phyloP scores from a whole-genome alignment of 805 yeast genomes.

The Vanderwaltozyma tropicalis region DNA sequence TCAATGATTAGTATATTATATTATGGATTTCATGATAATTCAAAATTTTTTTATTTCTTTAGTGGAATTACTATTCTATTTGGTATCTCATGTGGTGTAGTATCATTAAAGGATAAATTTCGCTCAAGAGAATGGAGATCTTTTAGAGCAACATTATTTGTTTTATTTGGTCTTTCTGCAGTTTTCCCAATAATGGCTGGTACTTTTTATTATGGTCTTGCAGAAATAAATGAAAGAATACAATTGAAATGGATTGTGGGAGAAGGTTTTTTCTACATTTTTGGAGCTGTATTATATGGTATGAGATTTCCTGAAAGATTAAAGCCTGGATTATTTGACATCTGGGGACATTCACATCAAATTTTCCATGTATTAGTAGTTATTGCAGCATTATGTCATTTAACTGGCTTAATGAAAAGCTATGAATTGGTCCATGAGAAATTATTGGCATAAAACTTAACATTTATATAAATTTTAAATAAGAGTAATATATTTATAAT shows the following conservation, averaged over 20 bases:
- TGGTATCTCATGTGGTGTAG: conserved; percentile 51
- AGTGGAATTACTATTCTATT: conserved; percentile 38
- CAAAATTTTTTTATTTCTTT: conserved; percentile 30
- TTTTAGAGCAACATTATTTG: conserved; percentile 67
- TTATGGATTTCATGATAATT: conserved; percentile 40
- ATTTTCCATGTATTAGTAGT: conserved; percentile 73
- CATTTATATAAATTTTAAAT: too few species aligned
- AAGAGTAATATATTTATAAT: too few species aligned
- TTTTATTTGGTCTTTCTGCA: conserved; percentile 71
- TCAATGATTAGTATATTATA: conserved; percentile 45
- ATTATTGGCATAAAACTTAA: not conserved
- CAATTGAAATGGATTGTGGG: conserved; percentile 50
- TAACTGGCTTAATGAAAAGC: conserved; percentile 48
- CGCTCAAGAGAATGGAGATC: conserved; percentile 66
- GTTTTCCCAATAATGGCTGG: conserved; percentile 59
- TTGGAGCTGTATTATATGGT: conserved; percentile 76
- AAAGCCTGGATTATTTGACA: conserved; percentile 53
- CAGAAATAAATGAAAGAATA: conserved; percentile 39
- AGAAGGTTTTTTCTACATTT: conserved; percentile 67
- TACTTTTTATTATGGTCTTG: conserved; percentile 36
- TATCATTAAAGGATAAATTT: conserved; percentile 58
- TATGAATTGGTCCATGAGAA: conserved; percentile 40
- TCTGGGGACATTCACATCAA: conserved; percentile 77
- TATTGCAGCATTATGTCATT: conserved; percentile 65
- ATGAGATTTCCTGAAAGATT: conserved; percentile 66